These are phyloP conservation scores for Pinus albicaulis DNA, from an alignment of 75 land plant genomes.

Conservation along the genomic window DNA sequence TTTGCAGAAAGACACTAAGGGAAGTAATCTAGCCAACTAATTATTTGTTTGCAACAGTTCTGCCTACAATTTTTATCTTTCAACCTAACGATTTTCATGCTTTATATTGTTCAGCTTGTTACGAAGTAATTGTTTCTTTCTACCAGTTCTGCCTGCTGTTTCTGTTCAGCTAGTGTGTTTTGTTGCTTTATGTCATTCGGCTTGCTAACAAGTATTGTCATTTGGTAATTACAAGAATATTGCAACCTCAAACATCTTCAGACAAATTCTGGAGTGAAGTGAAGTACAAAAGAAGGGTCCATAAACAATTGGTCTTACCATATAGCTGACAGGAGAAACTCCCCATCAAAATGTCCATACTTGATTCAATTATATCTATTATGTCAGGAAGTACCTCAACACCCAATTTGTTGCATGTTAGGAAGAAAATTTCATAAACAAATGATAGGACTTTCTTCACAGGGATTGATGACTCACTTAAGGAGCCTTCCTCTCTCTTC, in stretches of 20 bases:
- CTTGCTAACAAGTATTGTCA: neutral
- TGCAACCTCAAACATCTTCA: neutral
- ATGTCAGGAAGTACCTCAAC: too few species aligned
- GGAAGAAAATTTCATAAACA: too few species aligned
- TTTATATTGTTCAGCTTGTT: too few species aligned
- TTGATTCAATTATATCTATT: neutral
- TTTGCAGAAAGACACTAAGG: neutral
- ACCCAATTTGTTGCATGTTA: too few species aligned
- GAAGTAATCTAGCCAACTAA: neutral
- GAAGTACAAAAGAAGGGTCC: neutral
- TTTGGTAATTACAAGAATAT: too few species aligned
- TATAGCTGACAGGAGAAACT: neutral
- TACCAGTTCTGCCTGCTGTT: too few species aligned
- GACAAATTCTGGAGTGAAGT: neutral
- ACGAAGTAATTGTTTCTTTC: too few species aligned
- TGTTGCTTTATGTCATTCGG: neutral
- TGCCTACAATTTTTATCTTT: neutral
- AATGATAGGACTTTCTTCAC: too few species aligned
- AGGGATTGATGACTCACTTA: too few species aligned
- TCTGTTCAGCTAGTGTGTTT: neutral
- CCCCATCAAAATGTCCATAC: neutral
- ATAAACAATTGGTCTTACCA: neutral
- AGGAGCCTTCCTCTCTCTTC: too few species aligned
- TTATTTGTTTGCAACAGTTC: neutral
- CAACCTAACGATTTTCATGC: neutral